These are phyloP conservation scores for Pluteus cervinus DNA, from an alignment of 768 basidiomycete species.

Conservation along the genomic window DNA sequence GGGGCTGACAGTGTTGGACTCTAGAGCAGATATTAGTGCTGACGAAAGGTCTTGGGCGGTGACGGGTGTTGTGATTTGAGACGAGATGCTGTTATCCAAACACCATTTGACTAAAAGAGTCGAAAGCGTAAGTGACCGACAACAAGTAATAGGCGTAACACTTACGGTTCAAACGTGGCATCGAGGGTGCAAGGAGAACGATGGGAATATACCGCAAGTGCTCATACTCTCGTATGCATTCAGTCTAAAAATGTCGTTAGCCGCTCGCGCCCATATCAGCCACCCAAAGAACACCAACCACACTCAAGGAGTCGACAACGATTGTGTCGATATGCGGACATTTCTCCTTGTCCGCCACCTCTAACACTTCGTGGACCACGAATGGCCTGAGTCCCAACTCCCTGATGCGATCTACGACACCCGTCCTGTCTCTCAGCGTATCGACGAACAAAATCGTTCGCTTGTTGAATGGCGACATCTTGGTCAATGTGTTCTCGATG, in stretches of 20 bases:
- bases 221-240: slow-evolving; percentile 85
- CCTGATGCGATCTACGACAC: slow-evolving; percentile 69
- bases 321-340: slow-evolving; percentile 93
- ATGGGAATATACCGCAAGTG: slow-evolving; percentile 96
- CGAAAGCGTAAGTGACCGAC: slow-evolving; percentile 5
- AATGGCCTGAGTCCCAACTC: slow-evolving; percentile 77
- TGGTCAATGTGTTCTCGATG: slow-evolving; percentile 64
- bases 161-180: slow-evolving; percentile 73
- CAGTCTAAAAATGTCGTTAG: slow-evolving; percentile 70
- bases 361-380: slow-evolving; percentile 71
- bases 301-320: slow-evolving; percentile 81
- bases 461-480: slow-evolving; percentile 84
- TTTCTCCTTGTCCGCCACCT: slow-evolving; percentile 75
- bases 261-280: no score
- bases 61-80: slow-evolving; percentile 90
- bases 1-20: slow-evolving; percentile 89
- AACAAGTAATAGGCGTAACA: slow-evolving; percentile 7
- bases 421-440: slow-evolving; percentile 68
- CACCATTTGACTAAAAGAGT: slow-evolving; percentile 83
- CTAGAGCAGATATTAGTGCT: slow-evolving; percentile 89
- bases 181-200: slow-evolving; percentile 78
- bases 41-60: slow-evolving; percentile 84
- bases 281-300: slow-evolving; percentile 46
- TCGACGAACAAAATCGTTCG: slow-evolving; percentile 91
- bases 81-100: slow-evolving; percentile 91